Conservation (phyloP, 1,284 basidiomycete species). For the Tilletia caries region DNA sequence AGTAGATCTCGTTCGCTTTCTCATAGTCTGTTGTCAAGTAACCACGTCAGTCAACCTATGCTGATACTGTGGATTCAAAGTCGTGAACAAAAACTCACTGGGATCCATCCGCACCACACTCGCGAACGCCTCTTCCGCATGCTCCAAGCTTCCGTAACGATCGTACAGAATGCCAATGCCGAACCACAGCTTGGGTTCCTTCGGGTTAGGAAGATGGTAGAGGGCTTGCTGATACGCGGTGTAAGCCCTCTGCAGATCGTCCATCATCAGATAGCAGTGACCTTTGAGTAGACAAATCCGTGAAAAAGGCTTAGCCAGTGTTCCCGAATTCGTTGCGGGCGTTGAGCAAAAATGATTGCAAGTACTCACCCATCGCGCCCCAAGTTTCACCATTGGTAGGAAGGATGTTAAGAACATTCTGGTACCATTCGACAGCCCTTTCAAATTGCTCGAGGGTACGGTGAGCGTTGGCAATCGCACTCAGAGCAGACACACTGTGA, state of each 20-base stretch:
- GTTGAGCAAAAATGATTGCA: constrained; percentile 63
- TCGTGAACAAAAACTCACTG: neutral
- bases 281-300: constrained; percentile 54
- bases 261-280: constrained; percentile 98
- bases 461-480: constrained; percentile 49
- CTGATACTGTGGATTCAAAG: neutral
- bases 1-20: constrained; percentile 98
- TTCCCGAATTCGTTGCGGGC: constrained; percentile 24
- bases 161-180: constrained; percentile 99
- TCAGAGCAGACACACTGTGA: constrained; percentile 48
- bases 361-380: constrained; percentile 62
- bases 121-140: constrained; percentile 96
- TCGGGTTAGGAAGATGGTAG: constrained; percentile 90
- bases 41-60: constrained; percentile 1
- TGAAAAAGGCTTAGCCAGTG: neutral
- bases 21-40: constrained; percentile 71
- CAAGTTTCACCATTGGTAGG: constrained; percentile 53
- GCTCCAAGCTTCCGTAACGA: constrained; percentile 94
- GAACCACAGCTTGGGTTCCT: constrained; percentile 99
- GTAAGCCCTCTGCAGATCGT: constrained; percentile 97
- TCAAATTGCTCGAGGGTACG: constrained; percentile 50
- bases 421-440: constrained; percentile 89
- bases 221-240: constrained; percentile 97
- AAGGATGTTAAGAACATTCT: constrained; percentile 73
- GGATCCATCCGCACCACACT: constrained; percentile 96